Base-by-base conservation (phyloP, 139 green algal genomes). In the Tetradesmus lagerheimii region DNA sequence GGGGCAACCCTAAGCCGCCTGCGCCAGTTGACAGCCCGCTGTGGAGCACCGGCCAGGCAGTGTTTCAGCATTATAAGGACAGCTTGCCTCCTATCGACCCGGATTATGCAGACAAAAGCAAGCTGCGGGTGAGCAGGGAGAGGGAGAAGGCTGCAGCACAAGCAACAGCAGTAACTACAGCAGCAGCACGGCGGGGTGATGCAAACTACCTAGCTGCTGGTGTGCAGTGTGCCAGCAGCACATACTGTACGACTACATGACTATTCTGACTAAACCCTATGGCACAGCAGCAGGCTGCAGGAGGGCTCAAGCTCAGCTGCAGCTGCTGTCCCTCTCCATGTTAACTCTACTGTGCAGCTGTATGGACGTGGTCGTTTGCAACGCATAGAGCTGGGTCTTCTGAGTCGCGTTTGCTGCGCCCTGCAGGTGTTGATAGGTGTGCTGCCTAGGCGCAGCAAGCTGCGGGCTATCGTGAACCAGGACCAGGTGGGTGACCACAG, bases 1-100 rank as follows among this genome's bases (percentile, higher is more conserved):
- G 35, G 0, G 37, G 1, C 23, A 53, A 38, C 29, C 57, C 57
- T 9, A 23, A 27, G 23, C 27, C 8, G 43, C 57, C 20, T 18
- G 34, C 39, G 39, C 31, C 35, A 1, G 11, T 79, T 25, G 31
- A 90, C 27, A 23, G 47, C 27, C 87, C 87, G 25, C 87, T 91
- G 41, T 91, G 87, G 87, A 83, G 62, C 79, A 91, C 87, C 41
- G 87, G 87, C 3, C 87, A 91, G 38, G 78, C 45, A 29, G 41
- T 91, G 27, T 12, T 91, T 14, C 4, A 66, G 57, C 79, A 91
- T 27, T 91, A 91, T 79, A 81, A 39, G n/a, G 25, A 47, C 9
- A 41, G 39, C 23, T 39, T 91, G 87, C 87, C 87, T 14, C 37
- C 87, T 1, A 67, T 83, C 27, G 79, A 91, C n/a, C 87, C 87